Evolutionary conservation across 352 stramenopile species (phyloP).

Genomic region (Phytopythium aichiense): DNA sequence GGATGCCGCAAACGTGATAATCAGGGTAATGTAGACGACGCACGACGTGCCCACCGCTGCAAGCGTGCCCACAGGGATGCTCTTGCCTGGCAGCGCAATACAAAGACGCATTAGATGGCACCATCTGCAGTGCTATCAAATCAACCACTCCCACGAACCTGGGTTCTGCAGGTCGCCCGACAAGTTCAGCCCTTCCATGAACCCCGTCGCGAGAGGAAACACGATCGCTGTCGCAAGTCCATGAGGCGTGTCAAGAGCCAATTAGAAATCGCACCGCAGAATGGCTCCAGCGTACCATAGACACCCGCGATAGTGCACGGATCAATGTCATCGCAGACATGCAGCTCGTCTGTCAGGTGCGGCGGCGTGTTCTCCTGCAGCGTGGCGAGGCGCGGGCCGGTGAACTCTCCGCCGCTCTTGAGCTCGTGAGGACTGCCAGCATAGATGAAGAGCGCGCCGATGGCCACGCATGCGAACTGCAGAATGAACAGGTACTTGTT

Average conservation of each 20-base stretch:
- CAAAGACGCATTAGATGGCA: neutral
- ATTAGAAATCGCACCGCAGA: neutral
- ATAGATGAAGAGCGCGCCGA: slow-evolving; percentile 53
- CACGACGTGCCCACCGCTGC: slow-evolving; percentile 55
- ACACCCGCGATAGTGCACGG: slow-evolving; percentile 41
- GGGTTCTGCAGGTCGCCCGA: slow-evolving; percentile 73
- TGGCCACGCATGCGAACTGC: slow-evolving; percentile 56
- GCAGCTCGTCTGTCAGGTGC: slow-evolving; percentile 32
- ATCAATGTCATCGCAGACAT: slow-evolving; percentile 28
- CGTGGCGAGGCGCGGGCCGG: slow-evolving; percentile 32
- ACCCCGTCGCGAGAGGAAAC: slow-evolving; percentile 78
- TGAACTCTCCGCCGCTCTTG: slow-evolving; percentile 46
- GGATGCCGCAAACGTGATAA: slow-evolving; percentile 54
- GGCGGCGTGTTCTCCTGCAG: slow-evolving; percentile 43
- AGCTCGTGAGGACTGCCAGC: slow-evolving; percentile 25
- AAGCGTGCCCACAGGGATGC: slow-evolving; percentile 64
- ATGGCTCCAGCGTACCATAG: slow-evolving; percentile 25
- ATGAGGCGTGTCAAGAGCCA: neutral
- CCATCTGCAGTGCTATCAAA: neutral
- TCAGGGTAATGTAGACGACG: slow-evolving; percentile 65
- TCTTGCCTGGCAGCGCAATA: slow-evolving; percentile 25
- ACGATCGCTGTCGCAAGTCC: slow-evolving; percentile 40
- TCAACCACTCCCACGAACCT: slow-evolving; percentile 17
- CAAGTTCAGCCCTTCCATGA: slow-evolving; percentile 84
- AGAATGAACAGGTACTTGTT: slow-evolving; percentile 75